A percentile compares a stretch with the other conserved stretches of the same genome.
These are phyloP conservation scores for Datura wrightii DNA, from an alignment of 257 asterid species.

Conservation along the genomic window DNA sequence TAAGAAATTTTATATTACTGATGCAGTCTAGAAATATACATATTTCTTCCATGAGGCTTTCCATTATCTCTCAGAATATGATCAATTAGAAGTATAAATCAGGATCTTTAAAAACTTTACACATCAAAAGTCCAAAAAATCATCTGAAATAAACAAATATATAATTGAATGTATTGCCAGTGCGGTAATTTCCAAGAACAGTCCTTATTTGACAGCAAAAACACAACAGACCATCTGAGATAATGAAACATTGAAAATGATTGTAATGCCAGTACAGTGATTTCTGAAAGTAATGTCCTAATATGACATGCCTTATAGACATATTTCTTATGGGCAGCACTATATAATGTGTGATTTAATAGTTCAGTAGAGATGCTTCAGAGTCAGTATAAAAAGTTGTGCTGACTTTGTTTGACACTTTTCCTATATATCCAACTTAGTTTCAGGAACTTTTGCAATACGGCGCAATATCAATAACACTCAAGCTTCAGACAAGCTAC, in stretches of 20 bases:
- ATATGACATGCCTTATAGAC: not conserved
- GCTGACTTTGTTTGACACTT: not conserved
- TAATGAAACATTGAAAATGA: not conserved
- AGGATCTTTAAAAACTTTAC: not conserved
- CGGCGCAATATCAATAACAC: not conserved
- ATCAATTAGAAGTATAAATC: conserved; percentile 20
- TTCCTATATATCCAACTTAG: not conserved
- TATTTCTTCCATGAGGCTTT: conserved; percentile 1
- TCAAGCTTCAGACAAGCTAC: not conserved
- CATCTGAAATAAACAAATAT: not conserved
- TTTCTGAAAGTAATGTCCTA: conserved; percentile 20
- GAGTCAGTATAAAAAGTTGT: not conserved
- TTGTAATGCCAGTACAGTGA: not conserved
- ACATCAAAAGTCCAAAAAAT: not conserved
- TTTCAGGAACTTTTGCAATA: conserved; percentile 10
- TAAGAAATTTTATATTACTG: not conserved
- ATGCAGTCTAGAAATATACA: conserved; percentile 18
- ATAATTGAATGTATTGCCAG: conserved; percentile 1
- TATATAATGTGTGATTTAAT: not conserved
- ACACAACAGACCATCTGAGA: not conserved
- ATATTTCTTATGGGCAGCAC: not conserved
- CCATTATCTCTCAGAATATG: conserved; percentile 8
- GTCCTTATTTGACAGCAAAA: conserved; percentile 27
- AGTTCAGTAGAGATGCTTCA: conserved; percentile 17
- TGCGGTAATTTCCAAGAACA: not conserved